Conservation (phyloP, 768 basidiomycete species). For the Suillus alpinus region DNA sequence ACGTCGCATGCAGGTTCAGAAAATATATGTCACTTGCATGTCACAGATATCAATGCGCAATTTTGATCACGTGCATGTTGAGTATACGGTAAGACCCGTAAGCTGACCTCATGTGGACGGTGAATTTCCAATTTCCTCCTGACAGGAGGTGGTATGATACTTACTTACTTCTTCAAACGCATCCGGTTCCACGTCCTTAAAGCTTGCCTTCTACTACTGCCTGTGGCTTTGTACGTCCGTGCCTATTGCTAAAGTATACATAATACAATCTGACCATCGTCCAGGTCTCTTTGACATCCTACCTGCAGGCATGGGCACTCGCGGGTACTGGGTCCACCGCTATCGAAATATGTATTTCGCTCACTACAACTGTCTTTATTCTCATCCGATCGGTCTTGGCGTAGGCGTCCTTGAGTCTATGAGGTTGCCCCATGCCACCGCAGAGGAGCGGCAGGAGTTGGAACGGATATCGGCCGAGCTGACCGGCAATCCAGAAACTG, state of each 20-base stretch:
- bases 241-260: no score
- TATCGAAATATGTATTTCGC: conserved; percentile 20
- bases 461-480: conserved; percentile 4
- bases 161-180: no score
- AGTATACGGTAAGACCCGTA: not conserved
- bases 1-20: no score
- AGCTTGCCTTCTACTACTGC: no score
- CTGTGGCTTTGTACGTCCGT: no score
- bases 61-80: no score
- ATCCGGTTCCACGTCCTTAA: no score
- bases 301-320: conserved; percentile 17
- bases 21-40: no score
- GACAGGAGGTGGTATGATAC: no score
- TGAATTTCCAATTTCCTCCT: not conserved
- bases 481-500: no score
- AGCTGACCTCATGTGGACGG: not conserved
- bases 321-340: conserved; percentile 18
- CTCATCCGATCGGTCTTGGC: conserved; percentile 23
- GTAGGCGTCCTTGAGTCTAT: conserved; percentile 12
- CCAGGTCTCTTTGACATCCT: not conserved
- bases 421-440: not conserved
- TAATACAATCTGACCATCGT: not conserved
- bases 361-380: conserved; percentile 18
- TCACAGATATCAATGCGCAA: no score
- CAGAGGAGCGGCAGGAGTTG: not conserved